phyloP scores from a whole-genome alignment of 495 filamentous ascomycete species.

The Aspergillus olivimuriae region DNA sequence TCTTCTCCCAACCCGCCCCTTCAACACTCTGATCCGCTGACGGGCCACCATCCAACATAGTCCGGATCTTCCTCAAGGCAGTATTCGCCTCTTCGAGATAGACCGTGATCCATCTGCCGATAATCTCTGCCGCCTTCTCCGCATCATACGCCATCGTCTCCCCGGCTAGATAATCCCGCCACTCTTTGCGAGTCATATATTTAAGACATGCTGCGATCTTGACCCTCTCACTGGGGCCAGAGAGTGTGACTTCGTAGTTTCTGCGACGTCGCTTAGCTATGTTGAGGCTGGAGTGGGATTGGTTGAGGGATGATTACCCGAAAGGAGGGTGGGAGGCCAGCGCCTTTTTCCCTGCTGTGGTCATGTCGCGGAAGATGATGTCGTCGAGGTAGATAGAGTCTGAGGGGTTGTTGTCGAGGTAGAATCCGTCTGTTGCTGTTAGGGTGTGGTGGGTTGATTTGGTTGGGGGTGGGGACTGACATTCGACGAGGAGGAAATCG shows the following conservation, averaged over 20 bases:
- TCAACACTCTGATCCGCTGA: not conserved
- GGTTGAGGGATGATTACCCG: conserved; percentile 26
- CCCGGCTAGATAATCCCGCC: conserved; percentile 27
- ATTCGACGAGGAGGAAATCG: conserved; percentile 70
- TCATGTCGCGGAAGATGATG: conserved; percentile 44
- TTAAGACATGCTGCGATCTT: conserved; percentile 48
- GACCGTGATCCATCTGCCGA: conserved; percentile 17
- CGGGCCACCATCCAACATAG: not conserved
- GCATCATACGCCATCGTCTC: conserved; percentile 10
- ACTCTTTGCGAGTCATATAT: conserved; percentile 22
- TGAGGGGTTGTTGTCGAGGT: conserved; percentile 52
- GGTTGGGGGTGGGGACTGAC: conserved; percentile 18
- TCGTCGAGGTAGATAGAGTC: conserved; percentile 59
- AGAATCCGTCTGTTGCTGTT: conserved; percentile 53
- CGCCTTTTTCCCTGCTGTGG: conserved; percentile 28
- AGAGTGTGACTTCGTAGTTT: conserved; percentile 48
- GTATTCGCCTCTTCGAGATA: conserved; percentile 18
- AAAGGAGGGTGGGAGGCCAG: conserved; percentile 47
- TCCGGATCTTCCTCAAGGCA: conserved; percentile 19
- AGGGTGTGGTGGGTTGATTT: not conserved
- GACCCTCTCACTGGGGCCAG: conserved; percentile 51
- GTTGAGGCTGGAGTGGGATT: not conserved
- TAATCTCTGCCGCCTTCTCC: conserved; percentile 13
- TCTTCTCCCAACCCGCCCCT: conserved; percentile 15
- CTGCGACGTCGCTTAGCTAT: conserved; percentile 15